Evolutionary conservation across 495 filamentous ascomycete genomes (phyloP).

Genomic region (Hapsidospora chrysogenum): DNA sequence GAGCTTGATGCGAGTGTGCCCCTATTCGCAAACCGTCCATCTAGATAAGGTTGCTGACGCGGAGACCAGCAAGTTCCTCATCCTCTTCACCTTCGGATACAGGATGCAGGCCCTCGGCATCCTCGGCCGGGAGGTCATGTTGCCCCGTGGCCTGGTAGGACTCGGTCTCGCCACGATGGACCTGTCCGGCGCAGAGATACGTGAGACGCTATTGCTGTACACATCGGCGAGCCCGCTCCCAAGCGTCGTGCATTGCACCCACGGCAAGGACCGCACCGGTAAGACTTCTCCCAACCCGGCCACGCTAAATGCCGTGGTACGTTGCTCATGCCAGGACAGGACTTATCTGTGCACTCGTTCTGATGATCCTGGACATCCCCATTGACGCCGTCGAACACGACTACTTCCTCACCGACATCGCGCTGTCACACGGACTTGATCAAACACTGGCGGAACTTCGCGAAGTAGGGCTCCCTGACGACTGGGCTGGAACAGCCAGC

Average conservation of each 20-base stretch:
- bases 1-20: conserved; percentile 35
- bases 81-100: conserved; percentile 45
- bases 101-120: conserved; percentile 49
- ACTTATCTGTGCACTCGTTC: conserved; percentile 43
- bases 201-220: conserved; percentile 18
- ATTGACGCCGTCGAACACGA: conserved; percentile 42
- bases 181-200: conserved; percentile 44
- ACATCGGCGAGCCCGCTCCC: conserved; percentile 32
- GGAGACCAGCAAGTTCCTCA: conserved; percentile 33
- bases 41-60: neutral
- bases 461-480: conserved; percentile 47
- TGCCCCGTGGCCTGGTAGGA: conserved; percentile 46
- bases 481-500: conserved; percentile 46
- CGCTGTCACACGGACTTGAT: conserved; percentile 39
- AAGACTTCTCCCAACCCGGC: too few species aligned
- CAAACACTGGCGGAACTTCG: conserved; percentile 49
- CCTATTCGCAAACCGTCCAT: neutral
- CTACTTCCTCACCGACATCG: conserved; percentile 43
- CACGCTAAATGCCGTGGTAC: too few species aligned
- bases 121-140: conserved; percentile 52
- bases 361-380: conserved; percentile 42
- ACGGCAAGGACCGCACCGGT: conserved; percentile 79
- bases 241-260: conserved; percentile 61
- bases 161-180: conserved; percentile 49
- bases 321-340: neutral